Percentiles rank a stretch among this genome's conserved stretches.
Conservation (phyloP, 2,329 filamentous ascomycete species). For the Diaporthe australafricana region DNA sequence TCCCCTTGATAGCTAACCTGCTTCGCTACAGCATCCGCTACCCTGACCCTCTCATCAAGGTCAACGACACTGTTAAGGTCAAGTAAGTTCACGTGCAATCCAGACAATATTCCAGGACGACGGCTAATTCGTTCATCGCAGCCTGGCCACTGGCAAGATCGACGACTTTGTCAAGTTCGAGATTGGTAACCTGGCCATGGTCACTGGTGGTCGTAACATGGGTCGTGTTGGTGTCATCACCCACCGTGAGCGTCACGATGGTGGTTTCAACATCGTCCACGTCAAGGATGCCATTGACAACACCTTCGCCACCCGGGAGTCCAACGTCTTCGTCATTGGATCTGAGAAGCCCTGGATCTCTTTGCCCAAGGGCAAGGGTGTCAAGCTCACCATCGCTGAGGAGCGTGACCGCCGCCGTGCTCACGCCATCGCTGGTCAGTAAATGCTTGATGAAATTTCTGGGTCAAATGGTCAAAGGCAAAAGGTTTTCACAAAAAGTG, state of each 20-base stretch:
- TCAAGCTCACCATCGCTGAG: slow-evolving; percentile 99
- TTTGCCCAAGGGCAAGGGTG: slow-evolving; percentile 99
- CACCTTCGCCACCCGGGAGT: slow-evolving; percentile 98
- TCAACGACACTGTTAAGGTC: slow-evolving; percentile 99
- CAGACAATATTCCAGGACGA: not conserved
- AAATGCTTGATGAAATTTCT: slow-evolving; percentile 48
- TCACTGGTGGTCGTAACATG: slow-evolving; percentile 99
- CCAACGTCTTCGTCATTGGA: slow-evolving; percentile 99
- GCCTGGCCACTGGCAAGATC: slow-evolving; percentile 94
- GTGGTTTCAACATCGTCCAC: slow-evolving; percentile 99
- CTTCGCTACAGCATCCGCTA: slow-evolving; percentile 86
- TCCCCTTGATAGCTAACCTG: slow-evolving; percentile 53
- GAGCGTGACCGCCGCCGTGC: slow-evolving; percentile 98
- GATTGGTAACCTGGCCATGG: slow-evolving; percentile 97
- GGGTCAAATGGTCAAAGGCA: slow-evolving; percentile 35
- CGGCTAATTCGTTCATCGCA: not conserved
- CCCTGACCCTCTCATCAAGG: slow-evolving; percentile 97
- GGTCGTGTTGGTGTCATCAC: slow-evolving; percentile 99
- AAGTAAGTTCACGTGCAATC: slow-evolving; percentile 57
- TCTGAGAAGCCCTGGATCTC: slow-evolving; percentile 99
- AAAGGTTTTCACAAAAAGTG: slow-evolving; percentile 37
- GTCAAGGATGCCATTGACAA: slow-evolving; percentile 99
- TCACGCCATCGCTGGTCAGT: slow-evolving; percentile 60
- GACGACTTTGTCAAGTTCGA: slow-evolving; percentile 98
- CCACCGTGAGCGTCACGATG: slow-evolving; percentile 99